Evolutionary conservation across 2,329 filamentous ascomycete species (phyloP).

Genomic region (Pseudocercospora macadamiae): DNA sequence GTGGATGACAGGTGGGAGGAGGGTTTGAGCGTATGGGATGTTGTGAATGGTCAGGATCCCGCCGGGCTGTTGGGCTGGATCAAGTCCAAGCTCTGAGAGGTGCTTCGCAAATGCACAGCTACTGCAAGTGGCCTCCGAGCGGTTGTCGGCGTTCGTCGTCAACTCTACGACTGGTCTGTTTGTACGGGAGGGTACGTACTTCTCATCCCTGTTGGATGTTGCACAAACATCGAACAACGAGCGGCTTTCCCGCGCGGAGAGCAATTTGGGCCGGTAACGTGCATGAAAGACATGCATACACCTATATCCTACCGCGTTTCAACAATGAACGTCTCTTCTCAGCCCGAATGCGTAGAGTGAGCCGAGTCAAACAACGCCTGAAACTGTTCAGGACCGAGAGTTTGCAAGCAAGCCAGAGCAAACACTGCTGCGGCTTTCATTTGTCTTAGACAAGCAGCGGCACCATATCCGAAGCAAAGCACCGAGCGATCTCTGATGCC

Average conservation of each 20-base stretch:
- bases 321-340: too few species aligned
- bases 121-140: not conserved
- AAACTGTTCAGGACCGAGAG: not conserved
- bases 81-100: constrained; percentile 32
- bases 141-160: too few species aligned
- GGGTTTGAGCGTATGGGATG: constrained; percentile 53
- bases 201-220: not conserved
- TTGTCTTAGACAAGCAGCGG: constrained; percentile 4
- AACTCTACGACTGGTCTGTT: too few species aligned
- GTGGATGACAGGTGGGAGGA: constrained; percentile 52
- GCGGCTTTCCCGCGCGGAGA: not conserved
- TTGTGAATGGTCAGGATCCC: constrained; percentile 35
- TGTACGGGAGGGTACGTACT: not conserved
- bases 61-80: constrained; percentile 29
- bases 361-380: too few species aligned
- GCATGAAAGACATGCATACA: not conserved
- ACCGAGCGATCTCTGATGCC: not conserved
- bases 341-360: too few species aligned
- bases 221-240: not conserved
- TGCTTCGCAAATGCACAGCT: not conserved
- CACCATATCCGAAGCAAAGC: not conserved
- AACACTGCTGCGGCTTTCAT: not conserved
- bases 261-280: not conserved
- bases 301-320: too few species aligned
- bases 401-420: not conserved